Evolutionary conservation across 2,329 filamentous ascomycete species (phyloP).

Genomic region (Falciphora oryzae): DNA sequence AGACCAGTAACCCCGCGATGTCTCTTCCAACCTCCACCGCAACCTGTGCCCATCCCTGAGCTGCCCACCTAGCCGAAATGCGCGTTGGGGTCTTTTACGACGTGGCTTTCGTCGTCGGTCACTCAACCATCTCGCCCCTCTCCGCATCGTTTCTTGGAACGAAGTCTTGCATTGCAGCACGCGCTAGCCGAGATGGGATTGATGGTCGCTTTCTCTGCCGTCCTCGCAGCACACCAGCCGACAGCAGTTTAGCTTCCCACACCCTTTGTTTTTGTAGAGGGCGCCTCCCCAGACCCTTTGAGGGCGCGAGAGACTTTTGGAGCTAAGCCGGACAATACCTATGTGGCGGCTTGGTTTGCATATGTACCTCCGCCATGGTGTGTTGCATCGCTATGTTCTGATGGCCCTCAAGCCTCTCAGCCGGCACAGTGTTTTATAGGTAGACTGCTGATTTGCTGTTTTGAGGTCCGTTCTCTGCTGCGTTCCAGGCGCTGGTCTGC

Average conservation of each 20-base stretch:
- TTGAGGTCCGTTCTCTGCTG: background rate
- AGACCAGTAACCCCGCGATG: no score
- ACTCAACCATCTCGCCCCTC: background rate
- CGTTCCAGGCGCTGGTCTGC: background rate
- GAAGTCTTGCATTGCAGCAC: background rate
- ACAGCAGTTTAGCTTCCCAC: background rate
- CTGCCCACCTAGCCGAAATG: no score
- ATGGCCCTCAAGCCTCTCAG: background rate
- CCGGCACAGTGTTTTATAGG: background rate
- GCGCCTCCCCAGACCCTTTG: background rate
- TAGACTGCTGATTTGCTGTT: background rate
- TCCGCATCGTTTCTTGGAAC: background rate
- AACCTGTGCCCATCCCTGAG: no score
- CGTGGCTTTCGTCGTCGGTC: no score
- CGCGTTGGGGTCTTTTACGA: no score
- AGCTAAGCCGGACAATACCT: background rate
- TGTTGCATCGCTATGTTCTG: background rate
- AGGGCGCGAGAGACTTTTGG: background rate
- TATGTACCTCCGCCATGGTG: background rate
- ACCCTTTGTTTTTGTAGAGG: background rate
- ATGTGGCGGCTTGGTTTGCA: background rate
- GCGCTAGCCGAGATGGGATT: background rate
- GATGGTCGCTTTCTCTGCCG: background rate
- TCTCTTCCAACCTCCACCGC: no score
- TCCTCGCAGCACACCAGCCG: background rate